Conservation (phyloP, 768 basidiomycete species). For the Lanmaoa pseudosensibilis region DNA sequence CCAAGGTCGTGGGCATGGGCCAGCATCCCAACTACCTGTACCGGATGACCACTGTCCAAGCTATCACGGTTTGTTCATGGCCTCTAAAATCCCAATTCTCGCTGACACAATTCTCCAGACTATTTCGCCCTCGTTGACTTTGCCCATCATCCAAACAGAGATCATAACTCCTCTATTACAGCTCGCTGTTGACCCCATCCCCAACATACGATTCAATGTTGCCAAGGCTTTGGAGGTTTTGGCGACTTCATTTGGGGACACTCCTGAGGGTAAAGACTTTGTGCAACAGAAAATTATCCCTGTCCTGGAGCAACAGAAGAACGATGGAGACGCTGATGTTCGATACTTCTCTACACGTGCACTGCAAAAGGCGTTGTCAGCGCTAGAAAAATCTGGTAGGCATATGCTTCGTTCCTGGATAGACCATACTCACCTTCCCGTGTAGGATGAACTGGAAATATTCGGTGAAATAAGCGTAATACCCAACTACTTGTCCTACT, state of each 20-base stretch:
- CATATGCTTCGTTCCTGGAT: not conserved
- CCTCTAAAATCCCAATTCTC: not conserved
- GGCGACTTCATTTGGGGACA: constrained; percentile 63
- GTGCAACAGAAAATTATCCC: constrained; percentile 74
- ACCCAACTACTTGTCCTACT: constrained; percentile 30
- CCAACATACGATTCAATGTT: constrained; percentile 99
- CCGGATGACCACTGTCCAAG: constrained; percentile 98
- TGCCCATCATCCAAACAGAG: constrained; percentile 79
- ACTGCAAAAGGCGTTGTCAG: constrained; percentile 52
- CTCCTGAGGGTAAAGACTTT: constrained; percentile 72
- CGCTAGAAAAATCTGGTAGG: constrained; percentile 42
- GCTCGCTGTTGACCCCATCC: constrained; percentile 87
- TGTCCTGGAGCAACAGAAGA: constrained; percentile 81
- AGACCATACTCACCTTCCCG: not conserved
- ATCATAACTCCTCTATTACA: constrained; percentile 82
- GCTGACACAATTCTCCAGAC: constrained; percentile 55
- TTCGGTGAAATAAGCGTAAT: constrained; percentile 29
- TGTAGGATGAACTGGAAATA: constrained; percentile 23
- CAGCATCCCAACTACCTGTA: constrained; percentile 95
- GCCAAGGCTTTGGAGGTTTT: constrained; percentile 93
- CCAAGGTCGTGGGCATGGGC: constrained; percentile 97
- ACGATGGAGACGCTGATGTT: constrained; percentile 93
- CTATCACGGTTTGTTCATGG: constrained; percentile 75
- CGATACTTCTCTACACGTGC: constrained; percentile 90
- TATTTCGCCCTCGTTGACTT: constrained; percentile 86